phyloP scores from a whole-genome alignment of 2,329 filamentous ascomycete species.

The Arthroderma uncinatum region DNA sequence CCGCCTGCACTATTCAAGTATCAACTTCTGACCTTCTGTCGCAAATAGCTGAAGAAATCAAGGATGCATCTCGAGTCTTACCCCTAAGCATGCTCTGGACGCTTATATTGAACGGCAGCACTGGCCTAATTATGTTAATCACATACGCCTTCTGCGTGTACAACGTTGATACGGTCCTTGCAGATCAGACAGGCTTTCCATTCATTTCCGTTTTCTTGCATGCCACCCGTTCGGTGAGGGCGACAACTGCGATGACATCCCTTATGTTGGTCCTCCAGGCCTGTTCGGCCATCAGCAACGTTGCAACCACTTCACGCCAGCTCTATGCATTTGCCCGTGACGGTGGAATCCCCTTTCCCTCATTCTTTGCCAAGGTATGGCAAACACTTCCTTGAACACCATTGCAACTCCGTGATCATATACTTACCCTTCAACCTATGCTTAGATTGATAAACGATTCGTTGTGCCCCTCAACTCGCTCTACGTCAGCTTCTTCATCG shows the following conservation, averaged over 20 bases:
- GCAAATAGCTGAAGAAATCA: constrained; percentile 32
- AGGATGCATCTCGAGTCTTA: constrained; percentile 26
- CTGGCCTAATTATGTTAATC: constrained; percentile 30
- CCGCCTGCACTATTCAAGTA: background rate
- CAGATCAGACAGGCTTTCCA: constrained; percentile 26
- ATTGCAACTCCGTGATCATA: background rate
- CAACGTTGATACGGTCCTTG: constrained; percentile 23
- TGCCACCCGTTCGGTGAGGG: constrained; percentile 33
- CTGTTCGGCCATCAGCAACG: constrained; percentile 23
- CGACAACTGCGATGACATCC: constrained; percentile 22
- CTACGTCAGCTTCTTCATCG: constrained; percentile 20
- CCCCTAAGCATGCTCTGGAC: constrained; percentile 28
- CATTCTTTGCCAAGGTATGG: constrained; percentile 14
- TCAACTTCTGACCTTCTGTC: background rate
- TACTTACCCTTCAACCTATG: background rate
- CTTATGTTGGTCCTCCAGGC: constrained; percentile 24
- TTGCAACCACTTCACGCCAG: constrained; percentile 25
- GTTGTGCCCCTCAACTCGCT: constrained; percentile 22
- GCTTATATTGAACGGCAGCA: constrained; percentile 26
- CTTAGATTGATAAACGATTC: constrained; percentile 10
- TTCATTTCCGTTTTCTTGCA: constrained; percentile 36
- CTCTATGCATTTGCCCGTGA: constrained; percentile 30
- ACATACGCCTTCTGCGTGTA: constrained; percentile 27
- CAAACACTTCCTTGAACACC: background rate
- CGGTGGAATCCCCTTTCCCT: constrained; percentile 25